A percentile compares a stretch with the other conserved stretches of the same genome.
Evolutionary conservation across 2,329 filamentous ascomycete species (phyloP).

Genomic region (Knoxdaviesia capensis): DNA sequence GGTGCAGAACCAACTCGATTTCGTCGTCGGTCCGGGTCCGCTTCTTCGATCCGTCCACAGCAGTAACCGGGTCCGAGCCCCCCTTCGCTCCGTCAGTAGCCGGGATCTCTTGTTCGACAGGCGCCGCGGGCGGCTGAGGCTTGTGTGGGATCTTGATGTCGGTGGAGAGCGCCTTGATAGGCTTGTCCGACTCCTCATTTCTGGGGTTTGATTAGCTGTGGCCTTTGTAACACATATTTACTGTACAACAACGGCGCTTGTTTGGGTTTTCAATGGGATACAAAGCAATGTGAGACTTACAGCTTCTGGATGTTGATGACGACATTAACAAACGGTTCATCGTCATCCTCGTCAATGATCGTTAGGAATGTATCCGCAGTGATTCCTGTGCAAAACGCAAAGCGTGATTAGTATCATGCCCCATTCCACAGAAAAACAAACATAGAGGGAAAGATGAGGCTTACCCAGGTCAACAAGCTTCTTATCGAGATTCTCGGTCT

Average conservation of each 20-base stretch:
- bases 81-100: slow-evolving; percentile 16
- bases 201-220: slow-evolving; percentile 15
- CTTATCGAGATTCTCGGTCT: slow-evolving; percentile 68
- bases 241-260: background rate
- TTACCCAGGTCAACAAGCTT: slow-evolving; percentile 57
- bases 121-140: slow-evolving; percentile 20
- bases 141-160: slow-evolving; percentile 30
- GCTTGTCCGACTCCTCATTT: slow-evolving; percentile 25
- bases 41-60: slow-evolving; percentile 15
- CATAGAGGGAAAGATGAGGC: slow-evolving; percentile 7
- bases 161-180: slow-evolving; percentile 26
- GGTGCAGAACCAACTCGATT: slow-evolving; percentile 11
- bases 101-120: slow-evolving; percentile 8
- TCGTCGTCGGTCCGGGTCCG: slow-evolving; percentile 22
- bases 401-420: slow-evolving; percentile 7
- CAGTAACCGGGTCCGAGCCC: too few species aligned
- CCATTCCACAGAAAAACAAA: background rate
- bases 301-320: slow-evolving; percentile 47
- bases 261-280: slow-evolving; percentile 1
- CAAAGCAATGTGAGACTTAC: slow-evolving; percentile 18
- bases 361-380: slow-evolving; percentile 58
- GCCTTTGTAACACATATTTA: background rate
- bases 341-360: slow-evolving; percentile 64
- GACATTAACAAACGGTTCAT: slow-evolving; percentile 58
- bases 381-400: slow-evolving; percentile 28